Evolutionary conservation across 495 filamentous ascomycete genomes (phyloP).

Genomic region (Jackrogersella multiformis): DNA sequence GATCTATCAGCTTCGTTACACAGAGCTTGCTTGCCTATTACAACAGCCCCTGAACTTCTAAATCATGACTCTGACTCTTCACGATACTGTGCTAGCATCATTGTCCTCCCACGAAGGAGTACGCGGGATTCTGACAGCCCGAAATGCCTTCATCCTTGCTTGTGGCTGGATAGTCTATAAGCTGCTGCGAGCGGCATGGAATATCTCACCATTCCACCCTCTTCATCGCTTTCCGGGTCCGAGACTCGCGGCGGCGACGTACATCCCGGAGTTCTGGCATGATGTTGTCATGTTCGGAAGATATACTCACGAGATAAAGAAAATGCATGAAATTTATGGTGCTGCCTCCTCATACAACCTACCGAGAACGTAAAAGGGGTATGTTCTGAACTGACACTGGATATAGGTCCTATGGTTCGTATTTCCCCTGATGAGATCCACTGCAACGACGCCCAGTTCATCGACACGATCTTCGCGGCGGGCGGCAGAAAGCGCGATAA

Average conservation of each 20-base stretch:
- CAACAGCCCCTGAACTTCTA: not conserved
- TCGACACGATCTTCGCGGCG: constrained; percentile 47
- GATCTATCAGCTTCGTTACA: not conserved
- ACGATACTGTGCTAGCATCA: not conserved
- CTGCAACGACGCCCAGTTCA: constrained; percentile 43
- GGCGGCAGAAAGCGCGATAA: constrained; percentile 46
- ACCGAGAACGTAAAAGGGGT: not conserved
- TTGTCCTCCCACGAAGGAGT: not conserved
- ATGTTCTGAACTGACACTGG: not conserved
- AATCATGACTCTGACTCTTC: constrained; percentile 2
- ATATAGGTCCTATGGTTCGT: constrained; percentile 47
- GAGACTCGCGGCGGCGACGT: constrained; percentile 57
- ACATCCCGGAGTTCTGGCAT: constrained; percentile 62
- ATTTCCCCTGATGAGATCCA: constrained; percentile 51
- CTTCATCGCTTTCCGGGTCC: constrained; percentile 57
- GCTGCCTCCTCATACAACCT: not conserved
- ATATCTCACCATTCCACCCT: constrained; percentile 48
- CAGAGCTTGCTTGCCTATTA: not conserved
- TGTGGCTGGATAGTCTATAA: constrained; percentile 40
- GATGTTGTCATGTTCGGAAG: constrained; percentile 55
- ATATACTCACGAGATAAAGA: constrained; percentile 57
- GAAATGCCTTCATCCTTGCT: constrained; percentile 16
- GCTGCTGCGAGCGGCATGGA: constrained; percentile 42
- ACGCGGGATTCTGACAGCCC: not conserved
- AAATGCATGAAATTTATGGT: constrained; percentile 61